phyloP scores from a whole-genome alignment of 306 rosid species.

The Styphnolobium japonicum region DNA sequence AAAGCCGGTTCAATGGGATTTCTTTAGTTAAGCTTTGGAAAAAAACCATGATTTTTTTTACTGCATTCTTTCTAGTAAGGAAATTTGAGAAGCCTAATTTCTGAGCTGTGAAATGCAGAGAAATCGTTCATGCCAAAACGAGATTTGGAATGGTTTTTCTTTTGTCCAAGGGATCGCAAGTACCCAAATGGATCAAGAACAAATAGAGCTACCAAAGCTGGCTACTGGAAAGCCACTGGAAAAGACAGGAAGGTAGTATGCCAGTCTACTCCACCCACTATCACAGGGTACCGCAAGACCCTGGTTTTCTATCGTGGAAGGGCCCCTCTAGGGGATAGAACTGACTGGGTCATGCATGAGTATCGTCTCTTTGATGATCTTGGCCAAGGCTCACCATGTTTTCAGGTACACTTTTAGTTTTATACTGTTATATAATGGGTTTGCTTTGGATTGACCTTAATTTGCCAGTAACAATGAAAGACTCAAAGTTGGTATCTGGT shows the following conservation, averaged over 20 bases:
- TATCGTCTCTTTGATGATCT: conserved; percentile 69
- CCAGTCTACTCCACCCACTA: conserved; percentile 39
- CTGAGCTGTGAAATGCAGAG: conserved; percentile 44
- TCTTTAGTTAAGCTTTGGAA: conserved; percentile 21
- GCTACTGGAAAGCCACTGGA: conserved; percentile 98
- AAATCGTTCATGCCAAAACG: conserved; percentile 76
- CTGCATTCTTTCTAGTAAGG: conserved; percentile 5
- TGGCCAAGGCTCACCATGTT: conserved; percentile 47
- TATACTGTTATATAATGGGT: not conserved
- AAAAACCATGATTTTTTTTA: not conserved
- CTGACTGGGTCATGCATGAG: conserved; percentile 93
- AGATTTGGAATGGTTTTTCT: conserved; percentile 96
- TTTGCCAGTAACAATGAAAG: not conserved
- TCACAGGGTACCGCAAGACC: conserved; percentile 71
- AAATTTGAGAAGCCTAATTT: conserved; percentile 24
- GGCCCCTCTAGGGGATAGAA: conserved; percentile 84
- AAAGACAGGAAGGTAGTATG: conserved; percentile 75
- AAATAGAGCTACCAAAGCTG: conserved; percentile 87
- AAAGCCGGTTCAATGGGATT: conserved; percentile 27
- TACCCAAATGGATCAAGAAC: conserved; percentile 89
- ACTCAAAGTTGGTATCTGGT: conserved; percentile 11
- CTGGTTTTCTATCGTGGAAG: conserved; percentile 88
- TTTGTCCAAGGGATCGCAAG: conserved; percentile 85
- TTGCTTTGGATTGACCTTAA: not conserved
- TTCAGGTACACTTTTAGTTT: conserved; percentile 46